Conservation (phyloP, 441 rosid species). For the Gossypium gossypioides region DNA sequence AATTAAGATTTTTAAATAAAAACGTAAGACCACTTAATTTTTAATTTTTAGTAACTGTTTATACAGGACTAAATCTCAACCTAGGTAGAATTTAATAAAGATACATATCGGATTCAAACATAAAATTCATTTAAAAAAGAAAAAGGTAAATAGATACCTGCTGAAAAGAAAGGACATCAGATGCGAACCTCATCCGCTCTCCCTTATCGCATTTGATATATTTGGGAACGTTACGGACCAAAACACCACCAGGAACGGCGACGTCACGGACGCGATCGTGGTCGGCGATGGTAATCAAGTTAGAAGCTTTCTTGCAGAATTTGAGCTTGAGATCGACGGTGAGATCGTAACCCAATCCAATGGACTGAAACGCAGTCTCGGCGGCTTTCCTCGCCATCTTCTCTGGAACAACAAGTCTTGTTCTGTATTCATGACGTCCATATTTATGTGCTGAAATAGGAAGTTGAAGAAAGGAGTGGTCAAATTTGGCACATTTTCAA, state of each 20-base stretch:
- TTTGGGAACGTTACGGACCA: conserved; percentile 63
- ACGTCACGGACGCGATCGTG: conserved; percentile 39
- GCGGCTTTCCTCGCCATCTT: conserved; percentile 47
- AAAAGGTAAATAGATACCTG: conserved; percentile 39
- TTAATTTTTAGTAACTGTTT: too few relatives aligned
- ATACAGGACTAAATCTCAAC: too few relatives aligned
- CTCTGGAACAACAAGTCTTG: not conserved
- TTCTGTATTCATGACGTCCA: not conserved
- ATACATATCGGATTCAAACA: not conserved
- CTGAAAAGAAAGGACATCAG: conserved; percentile 82
- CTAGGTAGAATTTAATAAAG: not conserved
- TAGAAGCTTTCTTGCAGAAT: conserved; percentile 54
- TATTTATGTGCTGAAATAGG: not conserved
- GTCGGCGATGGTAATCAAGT: conserved; percentile 57
- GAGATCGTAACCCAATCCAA: conserved; percentile 80
- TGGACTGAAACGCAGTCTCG: conserved; percentile 64
- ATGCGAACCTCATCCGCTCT: conserved; percentile 75
- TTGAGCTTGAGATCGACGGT: conserved; percentile 66
- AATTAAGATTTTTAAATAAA: too few relatives aligned
- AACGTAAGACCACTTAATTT: too few relatives aligned
- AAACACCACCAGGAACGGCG: conserved; percentile 76
- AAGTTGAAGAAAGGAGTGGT: not conserved
- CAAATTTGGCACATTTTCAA: not conserved
- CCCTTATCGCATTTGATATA: conserved; percentile 91
- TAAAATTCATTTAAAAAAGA: not conserved